Evolutionary conservation across 1,139 yeast genomes (phyloP), one percentile per base, ranked within the genome.

Genomic region (Diutina siamensis): DNA sequence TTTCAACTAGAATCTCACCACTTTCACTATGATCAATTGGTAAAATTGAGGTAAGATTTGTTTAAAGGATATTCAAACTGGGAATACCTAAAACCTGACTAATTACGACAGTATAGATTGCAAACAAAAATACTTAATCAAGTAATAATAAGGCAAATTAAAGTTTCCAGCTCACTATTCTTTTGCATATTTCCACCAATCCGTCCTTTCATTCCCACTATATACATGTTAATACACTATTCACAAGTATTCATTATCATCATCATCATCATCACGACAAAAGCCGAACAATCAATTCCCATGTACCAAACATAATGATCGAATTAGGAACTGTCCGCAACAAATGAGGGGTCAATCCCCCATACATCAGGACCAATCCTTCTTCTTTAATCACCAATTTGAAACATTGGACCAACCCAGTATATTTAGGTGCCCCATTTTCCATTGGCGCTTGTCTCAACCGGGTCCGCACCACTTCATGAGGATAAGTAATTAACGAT

Each of bases 261-360:
- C 40, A 13, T 10, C n/a, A n/a, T n/a, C n/a, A n/a, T n/a, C n/a
- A n/a, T 35, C 44, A 60, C 18, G 87, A 78, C 45, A 83, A 67
- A 40, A 83, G 59, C 50, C 83, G 74, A 40, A 92, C 88, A 45
- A 94, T 86, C 44, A 94, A 64, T 59, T 94, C 99, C 97, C 98
- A 94, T 2, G 98, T 89, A 35, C 99, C 98, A 70, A 94, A 94
- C 97, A 94, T 92, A 53, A 94, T 89, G 59, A 94, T 88, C 55
- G 96, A 86, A 63, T 92, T 94, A 2, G 99, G 99, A 44, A 94
- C 98, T 0, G 98, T 94, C 63, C 98, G 77, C 65, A 94, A 74
- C 56, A 94, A 70, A 64, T 94, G 99, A 2, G 98, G 97, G 1
- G 98, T 92, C 58, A 94, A 71, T 1, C 99, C 99, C 49, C 99